A percentile compares a stretch with the other conserved stretches of the same genome.
Conservation (phyloP, 208 protist genomes). For the Trypanosoma rangeli region DNA sequence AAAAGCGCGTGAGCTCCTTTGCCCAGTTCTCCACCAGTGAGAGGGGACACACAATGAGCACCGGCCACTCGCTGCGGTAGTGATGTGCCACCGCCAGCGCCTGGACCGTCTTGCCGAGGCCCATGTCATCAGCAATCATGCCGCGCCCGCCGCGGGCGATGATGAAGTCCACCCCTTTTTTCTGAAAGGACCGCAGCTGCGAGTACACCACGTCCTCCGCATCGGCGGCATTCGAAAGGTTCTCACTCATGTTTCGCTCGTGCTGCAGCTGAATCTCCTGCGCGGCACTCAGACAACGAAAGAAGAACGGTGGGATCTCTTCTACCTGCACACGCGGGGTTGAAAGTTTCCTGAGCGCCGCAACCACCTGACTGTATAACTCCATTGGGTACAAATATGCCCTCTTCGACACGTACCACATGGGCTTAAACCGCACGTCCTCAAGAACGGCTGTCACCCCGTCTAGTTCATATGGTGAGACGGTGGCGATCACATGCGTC, state of each 20-base stretch:
- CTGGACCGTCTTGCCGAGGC: slow-evolving; percentile 97
- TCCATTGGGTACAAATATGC: slow-evolving; percentile 73
- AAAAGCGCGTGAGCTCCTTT: slow-evolving; percentile 90
- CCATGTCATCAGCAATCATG: slow-evolving; percentile 97
- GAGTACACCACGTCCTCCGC: slow-evolving; percentile 60
- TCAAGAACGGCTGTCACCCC: slow-evolving; percentile 43
- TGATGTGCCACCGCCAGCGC: slow-evolving; percentile 91
- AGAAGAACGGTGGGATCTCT: slow-evolving; percentile 81
- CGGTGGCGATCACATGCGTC: slow-evolving; percentile 29
- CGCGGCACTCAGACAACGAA: slow-evolving; percentile 55
- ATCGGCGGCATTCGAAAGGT: slow-evolving; percentile 35
- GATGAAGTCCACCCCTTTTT: slow-evolving; percentile 77
- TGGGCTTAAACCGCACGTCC: slow-evolving; percentile 37
- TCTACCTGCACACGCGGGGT: slow-evolving; percentile 38
- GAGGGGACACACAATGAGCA: slow-evolving; percentile 92
- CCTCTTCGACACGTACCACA: slow-evolving; percentile 50
- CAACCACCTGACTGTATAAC: slow-evolving; percentile 50
- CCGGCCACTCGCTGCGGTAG: slow-evolving; percentile 94
- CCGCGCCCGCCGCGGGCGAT: slow-evolving; percentile 74
- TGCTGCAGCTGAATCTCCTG: slow-evolving; percentile 40
- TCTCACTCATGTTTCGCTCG: slow-evolving; percentile 38
- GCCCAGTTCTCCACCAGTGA: slow-evolving; percentile 93
- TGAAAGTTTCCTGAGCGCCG: slow-evolving; percentile 31
- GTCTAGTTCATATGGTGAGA: slow-evolving; percentile 27
- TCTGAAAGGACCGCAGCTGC: slow-evolving; percentile 81